A percentile compares a stretch with the other conserved stretches of the same genome.
phyloP scores from a whole-genome alignment of 1,284 basidiomycete genomes.

The Chiua sp. region DNA sequence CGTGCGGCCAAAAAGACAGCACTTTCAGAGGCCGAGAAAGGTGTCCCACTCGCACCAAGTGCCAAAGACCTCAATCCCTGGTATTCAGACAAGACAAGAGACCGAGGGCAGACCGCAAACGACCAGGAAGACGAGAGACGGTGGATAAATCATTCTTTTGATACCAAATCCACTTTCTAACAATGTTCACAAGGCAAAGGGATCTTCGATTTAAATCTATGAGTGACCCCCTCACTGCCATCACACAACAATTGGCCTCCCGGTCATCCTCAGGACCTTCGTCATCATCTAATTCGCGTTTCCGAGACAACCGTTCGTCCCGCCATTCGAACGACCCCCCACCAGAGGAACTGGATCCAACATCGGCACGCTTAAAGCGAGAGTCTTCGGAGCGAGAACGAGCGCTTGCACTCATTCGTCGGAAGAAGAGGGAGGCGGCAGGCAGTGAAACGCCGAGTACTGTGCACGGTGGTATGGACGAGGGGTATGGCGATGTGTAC shows the following conservation, averaged over 20 bases:
- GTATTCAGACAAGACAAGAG: constrained; percentile 59
- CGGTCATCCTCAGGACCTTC: constrained; percentile 22
- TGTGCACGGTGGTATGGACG: constrained; percentile 55
- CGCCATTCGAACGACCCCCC: constrained; percentile 18
- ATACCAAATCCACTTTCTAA: constrained; percentile 1
- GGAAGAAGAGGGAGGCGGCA: constrained; percentile 63
- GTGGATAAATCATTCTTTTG: constrained; percentile 20
- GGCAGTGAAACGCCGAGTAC: constrained; percentile 73
- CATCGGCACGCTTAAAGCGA: constrained; percentile 60
- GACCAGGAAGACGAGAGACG: constrained; percentile 25
- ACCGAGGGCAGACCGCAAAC: constrained; percentile 26
- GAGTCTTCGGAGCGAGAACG: constrained; percentile 77
- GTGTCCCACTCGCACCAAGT: constrained; percentile 46
- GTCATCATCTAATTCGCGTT: constrained; percentile 5
- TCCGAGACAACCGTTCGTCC: constrained; percentile 8
- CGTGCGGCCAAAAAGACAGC: constrained; percentile 45
- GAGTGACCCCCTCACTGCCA: constrained; percentile 75
- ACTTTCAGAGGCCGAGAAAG: constrained; percentile 65
- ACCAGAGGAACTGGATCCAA: constrained; percentile 42
- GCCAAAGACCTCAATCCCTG: constrained; percentile 40
- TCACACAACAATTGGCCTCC: constrained; percentile 61
- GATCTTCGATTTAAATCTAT: constrained; percentile 66
- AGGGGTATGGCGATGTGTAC: constrained; percentile 71
- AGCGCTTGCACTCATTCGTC: constrained; percentile 67
- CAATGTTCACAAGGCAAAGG: constrained; percentile 51